A percentile compares a stretch with the other conserved stretches of the same genome.
Conservation (phyloP, 169 alveolate species). For the Blepharisma undulans region DNA sequence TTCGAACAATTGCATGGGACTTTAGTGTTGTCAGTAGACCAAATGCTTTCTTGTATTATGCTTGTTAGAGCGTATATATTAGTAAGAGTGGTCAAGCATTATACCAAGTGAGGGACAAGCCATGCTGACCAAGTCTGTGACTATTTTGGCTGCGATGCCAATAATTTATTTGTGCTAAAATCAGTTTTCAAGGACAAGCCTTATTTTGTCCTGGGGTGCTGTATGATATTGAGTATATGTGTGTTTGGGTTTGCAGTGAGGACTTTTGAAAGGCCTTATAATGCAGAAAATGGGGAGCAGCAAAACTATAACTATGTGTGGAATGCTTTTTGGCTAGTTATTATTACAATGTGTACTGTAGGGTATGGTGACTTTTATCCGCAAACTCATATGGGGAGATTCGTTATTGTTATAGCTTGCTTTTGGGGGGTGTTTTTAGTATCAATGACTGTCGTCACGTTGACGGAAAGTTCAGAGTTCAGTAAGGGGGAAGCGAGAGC, state of each 20-base stretch:
- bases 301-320: conserved; percentile 43
- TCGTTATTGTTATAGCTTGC: conserved; percentile 44
- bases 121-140: conserved; percentile 50
- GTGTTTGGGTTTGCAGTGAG: conserved; percentile 33
- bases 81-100: conserved; percentile 32
- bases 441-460: conserved; percentile 44
- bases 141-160: conserved; percentile 45
- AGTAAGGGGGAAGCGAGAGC: conserved; percentile 39
- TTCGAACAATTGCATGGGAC: conserved; percentile 20
- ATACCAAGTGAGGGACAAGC: conserved; percentile 53
- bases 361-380: conserved; percentile 55
- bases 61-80: conserved; percentile 46
- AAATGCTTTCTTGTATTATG: conserved; percentile 43
- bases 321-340: conserved; percentile 46
- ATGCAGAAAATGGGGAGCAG: not conserved
- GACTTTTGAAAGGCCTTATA: conserved; percentile 33
- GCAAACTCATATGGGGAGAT: conserved; percentile 40
- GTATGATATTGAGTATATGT: not conserved
- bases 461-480: conserved; percentile 32
- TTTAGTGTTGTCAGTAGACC: conserved; percentile 18
- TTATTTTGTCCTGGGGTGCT: conserved; percentile 26
- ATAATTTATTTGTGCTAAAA: conserved; percentile 55
- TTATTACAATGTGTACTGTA: conserved; percentile 44
- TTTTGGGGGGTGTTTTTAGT: conserved; percentile 43
- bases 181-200: conserved; percentile 51